Percentiles rank a stretch among this genome's conserved stretches.
phyloP scores from a whole-genome alignment of 2,329 filamentous ascomycete genomes.

The Seiridium cupressi region DNA sequence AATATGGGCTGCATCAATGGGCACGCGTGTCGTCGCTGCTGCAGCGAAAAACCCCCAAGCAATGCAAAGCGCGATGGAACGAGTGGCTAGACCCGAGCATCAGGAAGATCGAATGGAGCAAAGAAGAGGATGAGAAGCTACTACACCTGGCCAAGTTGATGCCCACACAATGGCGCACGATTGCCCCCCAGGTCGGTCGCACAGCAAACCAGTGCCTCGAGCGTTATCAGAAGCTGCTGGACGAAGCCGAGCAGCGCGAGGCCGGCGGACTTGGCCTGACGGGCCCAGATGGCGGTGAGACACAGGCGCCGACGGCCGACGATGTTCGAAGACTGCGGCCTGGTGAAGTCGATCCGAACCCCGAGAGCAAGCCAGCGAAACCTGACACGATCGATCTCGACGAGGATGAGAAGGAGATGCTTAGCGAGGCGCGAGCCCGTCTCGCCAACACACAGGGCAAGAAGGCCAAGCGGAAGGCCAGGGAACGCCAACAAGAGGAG shows the following conservation, averaged over 20 bases:
- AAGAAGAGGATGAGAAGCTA: conserved; percentile 97
- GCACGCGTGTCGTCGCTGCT: conserved; percentile 95
- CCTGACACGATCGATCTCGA: conserved; percentile 98
- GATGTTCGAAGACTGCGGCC: conserved; percentile 86
- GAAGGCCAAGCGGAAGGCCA: conserved; percentile 96
- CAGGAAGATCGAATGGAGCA: conserved; percentile 98
- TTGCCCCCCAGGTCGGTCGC: conserved; percentile 92
- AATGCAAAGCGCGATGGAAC: conserved; percentile 97
- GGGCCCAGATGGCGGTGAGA: conserved; percentile 83
- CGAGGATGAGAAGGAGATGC: conserved; percentile 99
- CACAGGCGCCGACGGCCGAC: conserved; percentile 84
- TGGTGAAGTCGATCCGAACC: conserved; percentile 94
- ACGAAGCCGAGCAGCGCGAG: conserved; percentile 91
- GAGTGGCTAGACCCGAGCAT: conserved; percentile 99
- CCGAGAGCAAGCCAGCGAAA: conserved; percentile 91
- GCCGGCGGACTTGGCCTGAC: conserved; percentile 76
- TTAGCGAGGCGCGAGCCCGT: conserved; percentile 94
- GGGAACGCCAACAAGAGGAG: conserved; percentile 93
- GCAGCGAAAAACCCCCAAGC: conserved; percentile 95
- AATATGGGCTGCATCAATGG: conserved; percentile 97
- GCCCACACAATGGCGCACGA: conserved; percentile 98
- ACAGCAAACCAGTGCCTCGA: conserved; percentile 97
- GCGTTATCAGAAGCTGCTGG: conserved; percentile 92
- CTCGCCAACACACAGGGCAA: conserved; percentile 98
- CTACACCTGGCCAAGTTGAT: conserved; percentile 96